A percentile compares a stretch with the other conserved stretches of the same genome.
Evolutionary conservation across 352 stramenopile genomes (phyloP).

Genomic region (Thalassiosira mediterranea): DNA sequence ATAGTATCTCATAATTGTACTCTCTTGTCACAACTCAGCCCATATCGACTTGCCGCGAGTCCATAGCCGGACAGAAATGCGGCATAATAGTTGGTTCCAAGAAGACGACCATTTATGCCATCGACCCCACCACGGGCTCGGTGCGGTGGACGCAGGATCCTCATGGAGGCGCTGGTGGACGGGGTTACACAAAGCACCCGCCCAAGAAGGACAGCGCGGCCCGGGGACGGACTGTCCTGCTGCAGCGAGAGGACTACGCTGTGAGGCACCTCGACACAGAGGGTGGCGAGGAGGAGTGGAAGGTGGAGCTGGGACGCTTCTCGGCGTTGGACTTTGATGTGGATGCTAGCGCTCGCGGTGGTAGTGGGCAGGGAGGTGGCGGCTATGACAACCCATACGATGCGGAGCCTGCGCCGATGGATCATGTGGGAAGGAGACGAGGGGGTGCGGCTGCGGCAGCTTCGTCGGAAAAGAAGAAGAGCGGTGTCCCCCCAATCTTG

Average conservation of each 20-base stretch:
- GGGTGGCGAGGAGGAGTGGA: conserved; percentile 83
- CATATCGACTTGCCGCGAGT: conserved; percentile 47
- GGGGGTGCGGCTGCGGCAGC: conserved; percentile 36
- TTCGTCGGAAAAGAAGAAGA: conserved; percentile 32
- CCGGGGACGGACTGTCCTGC: conserved; percentile 57
- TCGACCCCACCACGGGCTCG: conserved; percentile 67
- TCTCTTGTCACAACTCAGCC: conserved; percentile 20
- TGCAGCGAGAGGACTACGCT: conserved; percentile 86
- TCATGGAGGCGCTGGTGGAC: conserved; percentile 32
- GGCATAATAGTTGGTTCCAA: conserved; percentile 78
- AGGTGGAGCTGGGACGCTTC: conserved; percentile 83
- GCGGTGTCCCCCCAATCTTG: conserved; percentile 34
- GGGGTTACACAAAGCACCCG: conserved; percentile 33
- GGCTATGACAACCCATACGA: background rate
- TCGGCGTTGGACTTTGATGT: conserved; percentile 83
- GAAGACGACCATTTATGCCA: conserved; percentile 71
- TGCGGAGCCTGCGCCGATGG: background rate
- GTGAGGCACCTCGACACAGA: conserved; percentile 81
- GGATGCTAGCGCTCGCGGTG: conserved; percentile 15
- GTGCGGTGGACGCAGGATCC: conserved; percentile 69
- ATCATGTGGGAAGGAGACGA: conserved; percentile 24
- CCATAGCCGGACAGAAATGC: conserved; percentile 43
- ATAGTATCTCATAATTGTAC: too few species aligned
- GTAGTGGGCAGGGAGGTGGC: conserved; percentile 3
- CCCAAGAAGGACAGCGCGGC: conserved; percentile 14